Conservation (phyloP, 2,329 filamentous ascomycete species). For the Trichocomaceae sp. region DNA sequence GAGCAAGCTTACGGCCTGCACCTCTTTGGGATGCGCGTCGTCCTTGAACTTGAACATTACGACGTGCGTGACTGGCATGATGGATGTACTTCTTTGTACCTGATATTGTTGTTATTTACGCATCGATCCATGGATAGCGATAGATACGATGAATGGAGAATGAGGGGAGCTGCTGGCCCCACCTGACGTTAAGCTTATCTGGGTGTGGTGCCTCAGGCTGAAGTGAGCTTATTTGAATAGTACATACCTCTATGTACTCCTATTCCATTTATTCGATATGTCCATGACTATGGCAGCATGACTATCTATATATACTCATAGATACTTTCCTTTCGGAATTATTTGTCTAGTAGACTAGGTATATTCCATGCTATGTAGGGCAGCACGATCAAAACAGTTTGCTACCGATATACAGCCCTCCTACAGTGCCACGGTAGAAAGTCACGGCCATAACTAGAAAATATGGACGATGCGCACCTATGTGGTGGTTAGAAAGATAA, state of each 20-base stretch:
- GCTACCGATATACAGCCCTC: not conserved
- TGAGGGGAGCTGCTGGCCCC: not conserved
- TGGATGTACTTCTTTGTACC: not conserved
- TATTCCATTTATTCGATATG: too few relatives aligned
- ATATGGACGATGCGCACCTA: too few relatives aligned
- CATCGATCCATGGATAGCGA: too few relatives aligned
- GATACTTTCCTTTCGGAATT: too few relatives aligned
- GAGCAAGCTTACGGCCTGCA: conserved; percentile 4
- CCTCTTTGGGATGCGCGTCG: conserved; percentile 4
- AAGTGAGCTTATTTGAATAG: too few relatives aligned
- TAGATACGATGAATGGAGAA: not conserved
- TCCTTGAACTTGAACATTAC: conserved; percentile 14
- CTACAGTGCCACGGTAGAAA: not conserved
- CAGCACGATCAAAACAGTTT: not conserved
- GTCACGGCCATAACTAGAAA: not conserved
- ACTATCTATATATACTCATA: too few relatives aligned
- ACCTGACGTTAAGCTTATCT: not conserved
- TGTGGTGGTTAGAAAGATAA: too few relatives aligned
- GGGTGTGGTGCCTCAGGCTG: too few relatives aligned
- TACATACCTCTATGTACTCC: too few relatives aligned
- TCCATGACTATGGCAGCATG: too few relatives aligned
- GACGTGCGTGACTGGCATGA: conserved; percentile 10
- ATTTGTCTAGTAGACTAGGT: too few relatives aligned
- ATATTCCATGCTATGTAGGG: too few relatives aligned
- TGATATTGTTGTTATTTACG: not conserved